Conservation (phyloP, 495 filamentous ascomycete genomes). For the Parathielavia appendiculata region DNA sequence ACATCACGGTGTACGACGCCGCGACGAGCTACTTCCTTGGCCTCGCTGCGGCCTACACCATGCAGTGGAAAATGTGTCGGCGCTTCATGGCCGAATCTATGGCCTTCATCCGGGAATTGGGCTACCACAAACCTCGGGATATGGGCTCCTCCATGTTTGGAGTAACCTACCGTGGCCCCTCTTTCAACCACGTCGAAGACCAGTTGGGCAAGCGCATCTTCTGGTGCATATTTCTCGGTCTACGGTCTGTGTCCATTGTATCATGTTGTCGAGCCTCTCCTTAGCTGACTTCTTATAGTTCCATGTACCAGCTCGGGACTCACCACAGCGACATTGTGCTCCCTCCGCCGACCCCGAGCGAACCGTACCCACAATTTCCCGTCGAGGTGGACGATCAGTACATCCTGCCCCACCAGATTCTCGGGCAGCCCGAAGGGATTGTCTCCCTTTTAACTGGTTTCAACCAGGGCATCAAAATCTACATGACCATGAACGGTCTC, state of each 20-base stretch:
- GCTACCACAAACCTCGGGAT: slow-evolving; percentile 50
- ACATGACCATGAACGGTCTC: slow-evolving; percentile 62
- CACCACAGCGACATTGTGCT: slow-evolving; percentile 59
- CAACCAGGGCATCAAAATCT: slow-evolving; percentile 69
- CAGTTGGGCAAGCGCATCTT: slow-evolving; percentile 76
- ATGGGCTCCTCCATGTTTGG: slow-evolving; percentile 29
- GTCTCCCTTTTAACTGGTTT: slow-evolving; percentile 67
- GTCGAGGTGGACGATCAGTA: slow-evolving; percentile 74
- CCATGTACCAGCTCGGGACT: slow-evolving; percentile 65
- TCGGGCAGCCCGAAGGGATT: slow-evolving; percentile 56
- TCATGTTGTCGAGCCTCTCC: not conserved
- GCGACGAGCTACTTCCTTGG: slow-evolving; percentile 80
- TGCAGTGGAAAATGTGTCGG: slow-evolving; percentile 59
- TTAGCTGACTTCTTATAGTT: slow-evolving; percentile 33
- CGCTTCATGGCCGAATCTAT: slow-evolving; percentile 70
- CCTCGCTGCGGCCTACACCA: slow-evolving; percentile 63
- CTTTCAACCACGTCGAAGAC: slow-evolving; percentile 63
- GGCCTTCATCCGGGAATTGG: slow-evolving; percentile 63
- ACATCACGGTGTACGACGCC: slow-evolving; percentile 71
- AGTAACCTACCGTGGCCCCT: slow-evolving; percentile 32
- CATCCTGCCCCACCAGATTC: slow-evolving; percentile 57
- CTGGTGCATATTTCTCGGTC: slow-evolving; percentile 66
- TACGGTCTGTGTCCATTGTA: slow-evolving; percentile 40
- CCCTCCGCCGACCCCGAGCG: slow-evolving; percentile 62
- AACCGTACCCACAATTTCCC: slow-evolving; percentile 77